These are phyloP conservation scores for Funneliformis geosporum DNA, from an alignment of 192 early-diverging fungal species.

Conservation along the genomic window DNA sequence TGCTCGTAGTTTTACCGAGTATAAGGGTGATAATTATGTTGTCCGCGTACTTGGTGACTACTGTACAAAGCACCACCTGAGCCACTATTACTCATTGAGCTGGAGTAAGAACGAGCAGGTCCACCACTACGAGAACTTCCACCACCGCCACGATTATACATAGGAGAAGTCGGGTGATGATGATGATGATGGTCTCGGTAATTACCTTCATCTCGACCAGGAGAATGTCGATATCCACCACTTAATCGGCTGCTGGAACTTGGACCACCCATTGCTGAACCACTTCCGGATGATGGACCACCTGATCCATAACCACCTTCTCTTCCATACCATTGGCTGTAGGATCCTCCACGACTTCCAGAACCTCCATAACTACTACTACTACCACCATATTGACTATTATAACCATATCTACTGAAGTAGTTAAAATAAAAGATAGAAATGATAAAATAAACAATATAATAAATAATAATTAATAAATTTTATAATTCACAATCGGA, in stretches of 20 bases:
- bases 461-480: constrained; percentile 36
- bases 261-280: constrained; percentile 14
- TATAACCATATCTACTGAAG: constrained; percentile 32
- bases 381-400: constrained; percentile 29
- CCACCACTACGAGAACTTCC: constrained; percentile 26
- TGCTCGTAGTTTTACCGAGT: constrained; percentile 19
- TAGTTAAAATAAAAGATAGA: neutral
- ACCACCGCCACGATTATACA: constrained; percentile 20
- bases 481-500: constrained; percentile 20
- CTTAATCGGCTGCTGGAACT: constrained; percentile 21
- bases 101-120: constrained; percentile 30
- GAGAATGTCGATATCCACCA: constrained; percentile 29
- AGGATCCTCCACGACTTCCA: constrained; percentile 37
- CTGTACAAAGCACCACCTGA: constrained; percentile 44
- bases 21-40: constrained; percentile 48
- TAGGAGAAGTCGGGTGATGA: constrained; percentile 14
- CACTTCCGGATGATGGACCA: constrained; percentile 29
- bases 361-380: constrained; percentile 30
- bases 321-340: constrained; percentile 33
- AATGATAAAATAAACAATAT: constrained; percentile 1
- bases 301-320: constrained; percentile 23
- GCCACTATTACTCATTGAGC: constrained; percentile 23
- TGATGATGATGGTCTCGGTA: constrained; percentile 30
- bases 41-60: constrained; percentile 39
- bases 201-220: constrained; percentile 18